Base-by-base conservation (phyloP, 2,329 filamentous ascomycete genomes). In the Aspergillus sp. region DNA sequence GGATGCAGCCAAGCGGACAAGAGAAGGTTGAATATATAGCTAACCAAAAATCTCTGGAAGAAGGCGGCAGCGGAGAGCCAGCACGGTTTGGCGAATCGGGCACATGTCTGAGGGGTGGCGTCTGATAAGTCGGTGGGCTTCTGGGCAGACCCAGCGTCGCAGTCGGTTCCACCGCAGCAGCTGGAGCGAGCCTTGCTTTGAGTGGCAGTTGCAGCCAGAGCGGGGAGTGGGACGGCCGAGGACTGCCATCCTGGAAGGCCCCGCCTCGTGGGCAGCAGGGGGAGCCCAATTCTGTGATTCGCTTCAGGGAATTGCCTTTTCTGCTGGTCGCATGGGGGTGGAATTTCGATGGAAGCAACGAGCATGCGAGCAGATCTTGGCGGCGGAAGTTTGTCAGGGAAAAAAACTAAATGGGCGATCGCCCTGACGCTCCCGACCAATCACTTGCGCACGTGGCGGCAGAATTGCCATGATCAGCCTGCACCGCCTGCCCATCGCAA, bases 391-490 rank as follows among this genome's bases (percentile, higher is more conserved):
- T 53, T 45, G 30, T 48, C 15, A n/a, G 34, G 12, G 13, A 11
- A 49, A 34, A 50, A 51, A 45, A 54, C 49, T 54, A 59, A 54
- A 20, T 13, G 13, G 15, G 15, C 34, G 42, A 40, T 40, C 5
- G 30, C 40, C 61, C 58, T 51, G 51, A 40, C 7, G 19, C 60
- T 60, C 53, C 24, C 30, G 61, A n/a, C 70, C 70, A 72, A 72
- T 71, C 24, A 69, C 51, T 15, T 3, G 3, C n/a, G 61, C 70
- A 72, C 70, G 70, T 72, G 70, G 59, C 22, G 66, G 69, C 69
- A 72, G 66, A 69, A 70, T 66, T 2, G 41, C 30, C 33, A 27
- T 33, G 61, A 62, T 64, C 51, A 22, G 27, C 51, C 45, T n/a
- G 7, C 39, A 65, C 64, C 64, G 61, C 63, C 58, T 65, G 27